Evolutionary conservation across 306 rosid genomes (phyloP), one percentile per base, ranked within the genome.

Genomic region (Cercis canadensis): DNA sequence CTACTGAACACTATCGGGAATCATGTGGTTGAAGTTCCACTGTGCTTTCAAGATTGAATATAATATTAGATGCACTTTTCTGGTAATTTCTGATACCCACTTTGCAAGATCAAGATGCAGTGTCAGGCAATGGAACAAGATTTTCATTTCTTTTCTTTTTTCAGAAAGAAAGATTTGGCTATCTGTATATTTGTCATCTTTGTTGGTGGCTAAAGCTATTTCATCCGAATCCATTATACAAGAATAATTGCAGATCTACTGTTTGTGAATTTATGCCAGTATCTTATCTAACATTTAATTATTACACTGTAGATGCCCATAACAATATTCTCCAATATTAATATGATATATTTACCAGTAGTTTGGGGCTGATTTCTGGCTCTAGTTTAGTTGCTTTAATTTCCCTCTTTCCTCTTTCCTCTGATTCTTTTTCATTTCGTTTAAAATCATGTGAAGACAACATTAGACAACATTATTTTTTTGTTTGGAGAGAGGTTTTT

Each of bases 101-200:
- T 76, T 33, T n/a, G n/a, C n/a, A n/a, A n/a, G n/a, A 58, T 68
- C 73, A 56, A 70, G 78, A 71, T 82, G 87, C 81, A 87, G 37
- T 59, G 41, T 45, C 67, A 62, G 33, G 59, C 72, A 32, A 58
- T 33, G 57, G 13, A 70, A 55, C 50, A 44, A 4, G 24, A 21
- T 56, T 65, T 64, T 34, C 47, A 24, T 7, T 34, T 31, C 59
- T 46, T 45, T 60, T 64, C 37, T 21, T 61, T 50, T 29, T 41
- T 6, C 45, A 39, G 51, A 45, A 57, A 24, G 50, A 76, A 56
- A 37, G 69, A 13, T 57, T 56, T 74, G 36, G n/a, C 7, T 49
- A 18, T 55, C 4, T 16, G 40, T 37, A 32, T 65, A 55, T 41
- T 31, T 18, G 40, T 43, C 16, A 8, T 13, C 10, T 73, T 65